Evolutionary conservation across 352 stramenopile genomes (phyloP).

Genomic region (Paralagenidium karlingii): DNA sequence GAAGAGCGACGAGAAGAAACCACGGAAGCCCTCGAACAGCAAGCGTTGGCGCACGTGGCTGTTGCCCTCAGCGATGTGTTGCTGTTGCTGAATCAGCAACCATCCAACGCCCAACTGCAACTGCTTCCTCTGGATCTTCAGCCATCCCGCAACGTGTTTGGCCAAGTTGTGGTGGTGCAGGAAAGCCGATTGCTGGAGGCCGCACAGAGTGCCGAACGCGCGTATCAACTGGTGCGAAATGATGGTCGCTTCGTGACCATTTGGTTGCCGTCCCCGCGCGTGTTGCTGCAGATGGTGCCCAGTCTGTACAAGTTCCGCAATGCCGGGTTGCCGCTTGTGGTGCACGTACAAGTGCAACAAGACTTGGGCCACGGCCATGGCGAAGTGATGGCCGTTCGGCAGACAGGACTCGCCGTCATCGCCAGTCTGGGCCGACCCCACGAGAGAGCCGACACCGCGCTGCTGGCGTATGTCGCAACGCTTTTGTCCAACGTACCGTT

Average conservation of each 20-base stretch:
- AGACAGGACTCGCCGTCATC: slow-evolving; percentile 85
- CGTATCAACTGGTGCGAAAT: slow-evolving; percentile 39
- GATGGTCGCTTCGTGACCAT: slow-evolving; percentile 86
- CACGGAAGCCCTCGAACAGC: too few relatives aligned
- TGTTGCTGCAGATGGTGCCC: slow-evolving; percentile 87
- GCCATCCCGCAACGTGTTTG: slow-evolving; percentile 64
- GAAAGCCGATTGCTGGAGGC: too few relatives aligned
- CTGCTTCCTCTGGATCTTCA: too few relatives aligned
- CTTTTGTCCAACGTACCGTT: slow-evolving; percentile 84
- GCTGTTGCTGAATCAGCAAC: slow-evolving; percentile 50
- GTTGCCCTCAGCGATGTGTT: slow-evolving; percentile 69
- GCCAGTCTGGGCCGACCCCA: slow-evolving; percentile 73
- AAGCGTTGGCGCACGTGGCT: too few relatives aligned
- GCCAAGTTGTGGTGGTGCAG: slow-evolving; percentile 55
- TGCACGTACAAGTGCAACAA: too few relatives aligned
- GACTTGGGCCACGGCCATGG: slow-evolving; percentile 82
- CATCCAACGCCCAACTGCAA: slow-evolving; percentile 44
- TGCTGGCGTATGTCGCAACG: slow-evolving; percentile 85
- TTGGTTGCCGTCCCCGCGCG: slow-evolving; percentile 76
- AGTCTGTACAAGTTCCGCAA: slow-evolving; percentile 91
- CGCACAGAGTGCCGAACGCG: slow-evolving; percentile 15
- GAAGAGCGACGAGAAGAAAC: too few relatives aligned
- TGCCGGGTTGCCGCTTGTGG: slow-evolving; percentile 67
- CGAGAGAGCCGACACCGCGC: slow-evolving; percentile 87
- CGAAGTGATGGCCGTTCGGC: slow-evolving; percentile 86